Evolutionary conservation across 2,329 filamentous ascomycete species (phyloP), one percentile per base, ranked within the genome.

Genomic region (Aspergillus novofumigatus): DNA sequence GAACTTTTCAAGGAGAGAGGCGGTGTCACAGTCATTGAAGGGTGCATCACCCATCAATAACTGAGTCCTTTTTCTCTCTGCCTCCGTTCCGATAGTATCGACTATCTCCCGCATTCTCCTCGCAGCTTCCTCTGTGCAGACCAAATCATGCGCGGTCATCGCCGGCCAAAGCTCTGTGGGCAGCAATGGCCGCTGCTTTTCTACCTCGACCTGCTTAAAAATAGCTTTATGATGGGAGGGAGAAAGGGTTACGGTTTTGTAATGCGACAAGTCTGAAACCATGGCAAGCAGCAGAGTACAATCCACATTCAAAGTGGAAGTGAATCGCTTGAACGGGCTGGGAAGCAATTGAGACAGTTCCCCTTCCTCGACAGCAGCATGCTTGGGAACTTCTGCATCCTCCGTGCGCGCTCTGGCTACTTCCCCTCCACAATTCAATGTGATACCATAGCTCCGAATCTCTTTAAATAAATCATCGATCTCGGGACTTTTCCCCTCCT

Each of bases 251-350:
- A 75, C 74, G 41, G 66, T 63, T 55, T 71, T 67, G 35, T 74
- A 74, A 67, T 92, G 87, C 1, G 86, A 88, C 26, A 92, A 84
- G 65, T 92, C 89, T 0, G 88, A 91, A 1, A 88, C 83, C 2
- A 92, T 76, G 4, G 88, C 88, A 4, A 92, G 81, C 5, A 92
- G 79, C 49, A 91, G 83, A 1, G 88, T 91, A 62, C 77, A 79
- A 59, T 82, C 79, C 50, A 80, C 72, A 61, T 80, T 80, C 47
- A 81, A 60, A 10, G 70, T 74, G 9, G 71, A 47, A n/a, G 77
- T 79, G 61, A 78, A 71, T 23, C 70, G 67, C 50, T 74, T 72
- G 65, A 73, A 74, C 14, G 71, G 69, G 49, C 74, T 68, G 21
- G 77, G 76, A 23, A 78, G 66, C n/a, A 78, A 69, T 47, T 63